A percentile compares a stretch with the other conserved stretches of the same genome.
These are phyloP conservation scores for Bruguiera parviflora DNA, from an alignment of 345 rosid genomes.

Conservation along the genomic window DNA sequence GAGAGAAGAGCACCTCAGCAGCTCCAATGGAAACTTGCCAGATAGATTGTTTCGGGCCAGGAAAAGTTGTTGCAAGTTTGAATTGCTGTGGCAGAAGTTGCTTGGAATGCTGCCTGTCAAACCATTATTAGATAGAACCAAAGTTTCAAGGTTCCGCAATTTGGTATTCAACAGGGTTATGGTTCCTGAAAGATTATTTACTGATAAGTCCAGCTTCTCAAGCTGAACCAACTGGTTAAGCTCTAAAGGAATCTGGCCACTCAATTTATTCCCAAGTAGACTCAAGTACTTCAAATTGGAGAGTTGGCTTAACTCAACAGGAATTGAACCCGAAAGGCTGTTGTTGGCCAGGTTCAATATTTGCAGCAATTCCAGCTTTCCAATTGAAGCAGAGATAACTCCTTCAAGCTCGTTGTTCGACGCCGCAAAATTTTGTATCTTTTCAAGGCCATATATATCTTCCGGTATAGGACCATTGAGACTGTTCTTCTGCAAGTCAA, in stretches of 20 bases:
- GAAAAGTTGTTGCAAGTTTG: conserved; percentile 47
- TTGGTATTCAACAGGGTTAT: conserved; percentile 36
- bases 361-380: conserved; percentile 49
- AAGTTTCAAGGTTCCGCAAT: conserved; percentile 39
- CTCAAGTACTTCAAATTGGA: conserved; percentile 51
- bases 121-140: conserved; percentile 49
- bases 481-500: conserved; percentile 55
- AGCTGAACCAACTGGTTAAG: conserved; percentile 52
- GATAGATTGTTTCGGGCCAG: conserved; percentile 52
- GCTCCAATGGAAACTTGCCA: conserved; percentile 57
- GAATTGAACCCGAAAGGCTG: conserved; percentile 63
- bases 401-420: conserved; percentile 71
- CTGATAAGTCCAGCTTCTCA: conserved; percentile 55
- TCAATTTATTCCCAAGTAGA: conserved; percentile 51
- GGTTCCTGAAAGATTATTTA: conserved; percentile 64
- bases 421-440: conserved; percentile 48
- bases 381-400: conserved; percentile 48
- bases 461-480: conserved; percentile 62
- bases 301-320: conserved; percentile 54
- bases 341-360: conserved; percentile 67
- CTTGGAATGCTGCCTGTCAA: conserved; percentile 53
- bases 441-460: conserved; percentile 44
- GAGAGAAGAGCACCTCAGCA: conserved; percentile 58
- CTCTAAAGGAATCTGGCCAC: conserved; percentile 54
- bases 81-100: conserved; percentile 50